Evolutionary conservation across 768 basidiomycete genomes (phyloP), one percentile per base, ranked within the genome.

Genomic region (Calocybe gangraenosa): DNA sequence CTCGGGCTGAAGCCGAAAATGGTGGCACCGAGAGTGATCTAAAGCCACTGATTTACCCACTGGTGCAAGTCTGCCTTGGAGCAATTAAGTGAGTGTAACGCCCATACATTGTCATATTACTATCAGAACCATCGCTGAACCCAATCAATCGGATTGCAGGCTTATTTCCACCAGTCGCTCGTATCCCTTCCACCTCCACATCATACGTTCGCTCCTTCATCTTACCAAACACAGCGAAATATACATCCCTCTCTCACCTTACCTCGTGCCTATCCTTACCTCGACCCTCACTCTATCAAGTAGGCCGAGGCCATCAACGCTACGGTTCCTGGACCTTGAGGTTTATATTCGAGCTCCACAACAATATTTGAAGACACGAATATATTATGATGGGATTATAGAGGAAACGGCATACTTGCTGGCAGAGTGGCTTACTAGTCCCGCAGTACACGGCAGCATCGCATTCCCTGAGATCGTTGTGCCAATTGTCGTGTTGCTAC

Each of bases 401-500:
- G 94, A 98, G 42, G 96, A 98, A 64, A 67, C 84, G 13, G 62
- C 75, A 4, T 95, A 79, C 65, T 64, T 91, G 20, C 71, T 95
- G 18, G 83, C 82, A 1, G 92, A 93, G 57, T 92, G 88, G 82
- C 79, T 92, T 42, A 74, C 81, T 22, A 82, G 79, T 23, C 53
- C 66, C 7, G 68, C 79, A 0, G 81, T 94, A 0, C 86, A 90
- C 39, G 86, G 81, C 1, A 89, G 86, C 62, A 82, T 97, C 48
- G 91, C 91, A 0, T 98, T 96, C 74, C 95, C 96, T 2, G 96
- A 99, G 66, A 75, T 95, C 32, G 73, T 82, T 11, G 78, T 97
- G 10, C 93, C 94, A 2, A 69, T 93, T 30, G 66, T 82, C 13
- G 74, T 88, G 9, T 69, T 79, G 1, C 69, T 99, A 40, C 81